These are phyloP conservation scores for Aspergillus wentii DNA, from an alignment of 495 filamentous ascomycete species.

Conservation along the genomic window DNA sequence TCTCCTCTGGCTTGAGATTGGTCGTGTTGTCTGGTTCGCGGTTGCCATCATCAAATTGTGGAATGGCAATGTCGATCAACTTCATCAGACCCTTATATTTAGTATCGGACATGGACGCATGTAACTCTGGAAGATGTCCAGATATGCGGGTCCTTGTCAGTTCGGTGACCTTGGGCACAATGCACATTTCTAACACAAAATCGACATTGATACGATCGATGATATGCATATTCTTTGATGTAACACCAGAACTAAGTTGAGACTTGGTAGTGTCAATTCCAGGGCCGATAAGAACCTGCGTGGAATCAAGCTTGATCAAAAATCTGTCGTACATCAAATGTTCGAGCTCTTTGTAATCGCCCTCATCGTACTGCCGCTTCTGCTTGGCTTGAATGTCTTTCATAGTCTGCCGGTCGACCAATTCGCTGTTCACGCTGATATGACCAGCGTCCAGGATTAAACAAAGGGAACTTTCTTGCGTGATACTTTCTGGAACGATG, in stretches of 20 bases:
- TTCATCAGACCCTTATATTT: slow-evolving; percentile 98
- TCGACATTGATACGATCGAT: slow-evolving; percentile 97
- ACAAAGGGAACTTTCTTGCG: slow-evolving; percentile 70
- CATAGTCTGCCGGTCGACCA: slow-evolving; percentile 85
- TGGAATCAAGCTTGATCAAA: slow-evolving; percentile 82
- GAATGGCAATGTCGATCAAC: slow-evolving; percentile 90
- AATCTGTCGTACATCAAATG: slow-evolving; percentile 96
- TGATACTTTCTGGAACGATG: slow-evolving; percentile 91
- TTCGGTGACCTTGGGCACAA: slow-evolving; percentile 88
- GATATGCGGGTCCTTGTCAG: slow-evolving; percentile 89
- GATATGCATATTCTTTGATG: slow-evolving; percentile 74
- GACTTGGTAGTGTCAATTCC: slow-evolving; percentile 83
- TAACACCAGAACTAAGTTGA: slow-evolving; percentile 69
- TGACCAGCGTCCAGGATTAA: slow-evolving; percentile 95
- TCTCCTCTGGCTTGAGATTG: slow-evolving; percentile 24
- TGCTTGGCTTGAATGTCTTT: slow-evolving; percentile 88
- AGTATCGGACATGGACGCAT: slow-evolving; percentile 84
- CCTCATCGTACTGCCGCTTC: slow-evolving; percentile 77
- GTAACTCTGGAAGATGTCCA: slow-evolving; percentile 86
- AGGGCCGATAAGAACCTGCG: slow-evolving; percentile 92
- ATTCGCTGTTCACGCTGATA: slow-evolving; percentile 84
- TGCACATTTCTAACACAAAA: slow-evolving; percentile 86
- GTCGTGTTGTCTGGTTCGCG: slow-evolving; percentile 12
- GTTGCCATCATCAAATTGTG: slow-evolving; percentile 62
- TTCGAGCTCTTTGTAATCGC: slow-evolving; percentile 82